Evolutionary conservation across 768 basidiomycete species (phyloP).

Genomic region (Macrolepiota fuliginosa): DNA sequence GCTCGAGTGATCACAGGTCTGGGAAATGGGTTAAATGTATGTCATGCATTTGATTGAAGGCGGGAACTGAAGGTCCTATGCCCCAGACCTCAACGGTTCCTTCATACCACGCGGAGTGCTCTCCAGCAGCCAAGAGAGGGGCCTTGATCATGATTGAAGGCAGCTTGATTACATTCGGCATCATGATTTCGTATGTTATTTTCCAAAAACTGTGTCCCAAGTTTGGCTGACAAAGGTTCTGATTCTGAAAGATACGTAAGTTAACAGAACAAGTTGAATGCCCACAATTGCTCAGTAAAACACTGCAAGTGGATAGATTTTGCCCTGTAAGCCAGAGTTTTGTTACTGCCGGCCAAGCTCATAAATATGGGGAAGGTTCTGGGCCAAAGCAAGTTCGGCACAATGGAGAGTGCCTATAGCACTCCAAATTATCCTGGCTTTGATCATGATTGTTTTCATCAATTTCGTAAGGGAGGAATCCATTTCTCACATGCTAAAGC

Average conservation of each 20-base stretch:
- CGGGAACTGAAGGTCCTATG: not conserved
- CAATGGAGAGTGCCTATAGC: constrained; percentile 67
- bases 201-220: not conserved
- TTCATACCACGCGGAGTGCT: constrained; percentile 65
- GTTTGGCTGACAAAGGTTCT: not conserved
- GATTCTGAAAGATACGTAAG: constrained; percentile 16
- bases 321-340: constrained; percentile 41
- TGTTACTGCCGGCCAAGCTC: not conserved
- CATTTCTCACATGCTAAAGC: not conserved
- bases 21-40: constrained; percentile 63
- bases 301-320: constrained; percentile 58
- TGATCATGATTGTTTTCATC: constrained; percentile 50
- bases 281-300: not conserved
- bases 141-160: constrained; percentile 67
- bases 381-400: constrained; percentile 45
- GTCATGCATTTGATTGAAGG: constrained; percentile 13
- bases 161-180: constrained; percentile 59
- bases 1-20: constrained; percentile 59
- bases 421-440: constrained; percentile 53
- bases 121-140: constrained; percentile 55
- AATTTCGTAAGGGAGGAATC: constrained; percentile 40
- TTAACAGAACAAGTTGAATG: not conserved
- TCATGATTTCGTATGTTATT: constrained; percentile 55
- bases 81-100: constrained; percentile 62
- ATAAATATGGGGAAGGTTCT: constrained; percentile 36